A percentile compares a stretch with the other conserved stretches of the same genome.
phyloP scores from a whole-genome alignment of 2,329 filamentous ascomycete genomes.

The Blumeriella jaapii region DNA sequence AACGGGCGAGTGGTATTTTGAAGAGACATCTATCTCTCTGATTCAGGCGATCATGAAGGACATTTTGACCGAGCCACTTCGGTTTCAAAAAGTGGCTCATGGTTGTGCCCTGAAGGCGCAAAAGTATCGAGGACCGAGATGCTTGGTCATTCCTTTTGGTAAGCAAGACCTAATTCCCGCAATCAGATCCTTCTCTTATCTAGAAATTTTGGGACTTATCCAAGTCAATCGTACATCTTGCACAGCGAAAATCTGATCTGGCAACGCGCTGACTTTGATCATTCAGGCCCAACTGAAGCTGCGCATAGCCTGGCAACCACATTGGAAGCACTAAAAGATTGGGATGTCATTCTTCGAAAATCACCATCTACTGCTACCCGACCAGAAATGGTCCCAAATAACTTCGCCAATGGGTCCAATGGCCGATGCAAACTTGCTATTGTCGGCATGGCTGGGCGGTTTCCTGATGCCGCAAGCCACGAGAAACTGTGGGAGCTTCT shows the following conservation, averaged over 20 bases:
- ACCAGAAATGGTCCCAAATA: neutral
- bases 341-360: constrained; percentile 10
- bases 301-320: constrained; percentile 12
- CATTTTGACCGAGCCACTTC: constrained; percentile 38
- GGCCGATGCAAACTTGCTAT: constrained; percentile 42
- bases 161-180: neutral
- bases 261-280: constrained; percentile 8
- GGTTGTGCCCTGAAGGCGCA: constrained; percentile 35
- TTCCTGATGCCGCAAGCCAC: constrained; percentile 59
- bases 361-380: neutral
- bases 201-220: neutral
- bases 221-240: too few relatives aligned
- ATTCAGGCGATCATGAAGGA: constrained; percentile 29
- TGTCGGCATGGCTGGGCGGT: constrained; percentile 70
- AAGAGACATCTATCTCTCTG: constrained; percentile 10
- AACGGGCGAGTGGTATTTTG: constrained; percentile 13
- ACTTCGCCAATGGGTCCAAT: constrained; percentile 35
- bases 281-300: constrained; percentile 17
- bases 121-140: constrained; percentile 30
- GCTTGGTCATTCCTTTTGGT: constrained; percentile 38
- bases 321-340: constrained; percentile 13
- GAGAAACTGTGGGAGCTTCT: constrained; percentile 68
- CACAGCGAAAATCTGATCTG: too few relatives aligned
- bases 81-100: constrained; percentile 37
- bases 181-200: neutral